These are phyloP conservation scores for Neurospora sp. DNA, from an alignment of 495 filamentous ascomycete species.

Conservation along the genomic window DNA sequence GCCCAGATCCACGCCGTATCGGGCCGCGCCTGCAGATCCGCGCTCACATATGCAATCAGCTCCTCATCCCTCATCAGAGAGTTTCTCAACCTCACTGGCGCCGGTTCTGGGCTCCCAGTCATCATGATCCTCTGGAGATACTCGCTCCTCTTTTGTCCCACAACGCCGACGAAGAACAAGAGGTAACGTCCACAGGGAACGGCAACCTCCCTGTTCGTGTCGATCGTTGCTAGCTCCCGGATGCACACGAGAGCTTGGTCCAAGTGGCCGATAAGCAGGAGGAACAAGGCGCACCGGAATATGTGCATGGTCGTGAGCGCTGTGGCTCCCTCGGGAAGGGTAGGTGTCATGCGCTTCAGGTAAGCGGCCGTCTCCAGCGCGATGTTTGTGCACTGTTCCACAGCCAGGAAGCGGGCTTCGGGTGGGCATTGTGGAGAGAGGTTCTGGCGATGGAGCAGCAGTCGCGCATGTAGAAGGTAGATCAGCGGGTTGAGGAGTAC, in stretches of 20 bases:
- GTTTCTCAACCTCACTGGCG: conserved; percentile 24
- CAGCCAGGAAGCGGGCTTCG: conserved; percentile 54
- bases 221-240: conserved; percentile 57
- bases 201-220: conserved; percentile 59
- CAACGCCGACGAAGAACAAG: conserved; percentile 65
- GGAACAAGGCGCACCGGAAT: conserved; percentile 79
- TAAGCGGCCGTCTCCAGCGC: conserved; percentile 69
- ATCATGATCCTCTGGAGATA: conserved; percentile 12
- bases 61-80: conserved; percentile 75
- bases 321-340: conserved; percentile 34
- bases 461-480: conserved; percentile 71
- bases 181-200: conserved; percentile 73
- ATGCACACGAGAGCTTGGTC: conserved; percentile 62
- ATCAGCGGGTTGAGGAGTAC: conserved; percentile 60
- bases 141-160: conserved; percentile 50
- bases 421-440: conserved; percentile 60
- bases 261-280: conserved; percentile 65
- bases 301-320: conserved; percentile 65
- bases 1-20: conserved; percentile 85
- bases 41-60: conserved; percentile 78
- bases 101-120: conserved; percentile 4
- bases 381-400: conserved; percentile 66
- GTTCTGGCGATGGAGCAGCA: conserved; percentile 87
- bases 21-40: conserved; percentile 75
- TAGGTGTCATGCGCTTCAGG: conserved; percentile 50